A percentile compares a stretch with the other conserved stretches of the same genome.
Evolutionary conservation across 352 stramenopile species (phyloP).

Genomic region (Phytophthora meadii): DNA sequence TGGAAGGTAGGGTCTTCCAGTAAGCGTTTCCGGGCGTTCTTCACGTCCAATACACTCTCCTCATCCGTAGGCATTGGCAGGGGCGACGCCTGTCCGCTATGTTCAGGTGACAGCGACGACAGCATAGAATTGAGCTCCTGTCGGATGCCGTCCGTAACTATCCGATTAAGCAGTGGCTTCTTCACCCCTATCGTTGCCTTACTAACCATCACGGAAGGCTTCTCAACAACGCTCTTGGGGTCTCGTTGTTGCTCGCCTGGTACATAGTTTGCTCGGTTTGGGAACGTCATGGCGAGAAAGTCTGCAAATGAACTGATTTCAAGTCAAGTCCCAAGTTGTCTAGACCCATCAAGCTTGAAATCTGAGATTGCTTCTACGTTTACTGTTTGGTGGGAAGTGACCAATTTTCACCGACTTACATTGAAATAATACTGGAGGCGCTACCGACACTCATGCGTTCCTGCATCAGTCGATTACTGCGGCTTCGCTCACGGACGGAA

Average conservation of each 20-base stretch:
- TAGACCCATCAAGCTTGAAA: conserved; percentile 4
- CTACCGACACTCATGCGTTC: conserved; percentile 6
- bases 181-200: conserved; percentile 1
- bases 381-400: not conserved
- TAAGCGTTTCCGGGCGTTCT: conserved; percentile 35
- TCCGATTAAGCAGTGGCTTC: not conserved
- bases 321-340: conserved; percentile 1
- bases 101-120: conserved; percentile 21
- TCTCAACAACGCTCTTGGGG: conserved; percentile 31
- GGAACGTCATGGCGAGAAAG: conserved; percentile 59
- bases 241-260: conserved; percentile 49
- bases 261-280: conserved; percentile 62
- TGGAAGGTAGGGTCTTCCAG: conserved; percentile 42
- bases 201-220: not conserved
- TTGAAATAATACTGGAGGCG: conserved; percentile 3
- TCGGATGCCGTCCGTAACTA: conserved; percentile 14
- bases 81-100: conserved; percentile 2
- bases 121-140: conserved; percentile 39
- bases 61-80: conserved; percentile 18
- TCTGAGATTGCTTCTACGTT: not conserved
- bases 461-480: conserved; percentile 4
- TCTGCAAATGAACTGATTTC: conserved; percentile 21
- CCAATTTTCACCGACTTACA: not conserved
- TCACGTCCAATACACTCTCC: conserved; percentile 25
- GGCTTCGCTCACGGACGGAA: conserved; percentile 19